phyloP scores from a whole-genome alignment of 495 filamentous ascomycete genomes.

The Penicillium crystallinum region DNA sequence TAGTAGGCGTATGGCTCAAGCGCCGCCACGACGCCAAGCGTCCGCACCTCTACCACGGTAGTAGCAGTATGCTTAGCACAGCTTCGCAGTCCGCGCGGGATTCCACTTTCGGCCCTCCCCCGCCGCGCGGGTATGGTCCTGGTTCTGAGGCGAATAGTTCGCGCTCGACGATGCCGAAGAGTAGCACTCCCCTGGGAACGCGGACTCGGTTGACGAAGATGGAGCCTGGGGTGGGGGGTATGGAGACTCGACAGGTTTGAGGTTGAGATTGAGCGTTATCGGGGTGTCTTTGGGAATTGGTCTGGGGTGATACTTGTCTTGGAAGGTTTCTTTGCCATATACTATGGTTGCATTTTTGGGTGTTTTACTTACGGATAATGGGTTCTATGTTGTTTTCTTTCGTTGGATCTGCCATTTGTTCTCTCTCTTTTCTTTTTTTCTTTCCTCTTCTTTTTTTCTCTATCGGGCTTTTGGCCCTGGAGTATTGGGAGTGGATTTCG shows the following conservation, averaged over 20 bases:
- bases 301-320: too few species aligned
- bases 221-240: constrained; percentile 12
- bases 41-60: constrained; percentile 33
- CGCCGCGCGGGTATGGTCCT: not conserved
- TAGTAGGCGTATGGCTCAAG: constrained; percentile 40
- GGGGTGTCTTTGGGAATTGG: not conserved
- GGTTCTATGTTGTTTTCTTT: constrained; percentile 1
- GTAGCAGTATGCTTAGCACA: constrained; percentile 12
- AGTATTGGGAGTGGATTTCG: not conserved
- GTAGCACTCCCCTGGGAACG: constrained; percentile 4
- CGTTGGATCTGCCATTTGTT: constrained; percentile 1
- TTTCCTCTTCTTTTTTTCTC: not conserved
- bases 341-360: not conserved
- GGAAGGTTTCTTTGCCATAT: not conserved
- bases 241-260: constrained; percentile 28
- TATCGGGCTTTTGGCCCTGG: not conserved
- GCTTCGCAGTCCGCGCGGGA: not conserved
- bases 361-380: not conserved
- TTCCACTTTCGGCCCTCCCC: not conserved
- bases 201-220: constrained; percentile 23
- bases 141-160: constrained; percentile 32
- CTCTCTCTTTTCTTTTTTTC: not conserved
- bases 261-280: constrained; percentile 6
- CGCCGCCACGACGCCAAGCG: constrained; percentile 44
- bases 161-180: constrained; percentile 21